phyloP scores from a whole-genome alignment of 2,329 filamentous ascomycete species.

The Colletotrichum noveboracense region DNA sequence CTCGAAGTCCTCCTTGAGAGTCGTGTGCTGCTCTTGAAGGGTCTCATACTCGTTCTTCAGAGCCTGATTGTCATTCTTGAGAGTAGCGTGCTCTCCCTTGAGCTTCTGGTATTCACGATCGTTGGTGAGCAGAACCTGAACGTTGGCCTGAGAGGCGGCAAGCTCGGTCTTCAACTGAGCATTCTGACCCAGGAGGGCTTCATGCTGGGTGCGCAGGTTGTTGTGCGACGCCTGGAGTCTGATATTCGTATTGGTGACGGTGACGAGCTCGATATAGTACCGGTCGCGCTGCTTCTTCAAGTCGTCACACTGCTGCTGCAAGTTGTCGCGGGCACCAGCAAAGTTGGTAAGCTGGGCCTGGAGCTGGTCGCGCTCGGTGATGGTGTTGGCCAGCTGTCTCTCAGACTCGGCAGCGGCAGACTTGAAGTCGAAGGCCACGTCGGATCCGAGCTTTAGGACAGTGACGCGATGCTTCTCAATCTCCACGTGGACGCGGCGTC shows the following conservation, averaged over 20 bases:
- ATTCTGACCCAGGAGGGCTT: background rate
- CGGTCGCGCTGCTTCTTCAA: background rate
- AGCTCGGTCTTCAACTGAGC: background rate
- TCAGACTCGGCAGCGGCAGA: background rate
- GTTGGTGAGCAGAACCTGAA: background rate
- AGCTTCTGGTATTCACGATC: background rate
- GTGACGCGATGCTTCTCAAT: background rate
- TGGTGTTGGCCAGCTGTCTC: background rate
- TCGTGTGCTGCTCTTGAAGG: background rate
- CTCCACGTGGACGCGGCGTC: constrained; percentile 1
- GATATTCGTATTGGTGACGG: background rate
- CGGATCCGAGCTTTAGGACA: background rate
- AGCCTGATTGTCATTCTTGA: background rate
- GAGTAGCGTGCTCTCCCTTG: background rate
- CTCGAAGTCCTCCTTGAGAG: background rate
- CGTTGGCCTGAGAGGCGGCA: background rate
- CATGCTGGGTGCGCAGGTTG: background rate
- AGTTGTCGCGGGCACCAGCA: background rate
- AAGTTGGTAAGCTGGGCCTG: background rate
- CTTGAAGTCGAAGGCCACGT: background rate
- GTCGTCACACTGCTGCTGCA: background rate
- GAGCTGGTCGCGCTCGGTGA: background rate
- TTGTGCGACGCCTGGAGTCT: background rate
- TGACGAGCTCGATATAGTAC: background rate
- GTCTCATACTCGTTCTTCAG: background rate